phyloP scores from a whole-genome alignment of 2,329 filamentous ascomycete genomes.

The Sclerotinia minor region DNA sequence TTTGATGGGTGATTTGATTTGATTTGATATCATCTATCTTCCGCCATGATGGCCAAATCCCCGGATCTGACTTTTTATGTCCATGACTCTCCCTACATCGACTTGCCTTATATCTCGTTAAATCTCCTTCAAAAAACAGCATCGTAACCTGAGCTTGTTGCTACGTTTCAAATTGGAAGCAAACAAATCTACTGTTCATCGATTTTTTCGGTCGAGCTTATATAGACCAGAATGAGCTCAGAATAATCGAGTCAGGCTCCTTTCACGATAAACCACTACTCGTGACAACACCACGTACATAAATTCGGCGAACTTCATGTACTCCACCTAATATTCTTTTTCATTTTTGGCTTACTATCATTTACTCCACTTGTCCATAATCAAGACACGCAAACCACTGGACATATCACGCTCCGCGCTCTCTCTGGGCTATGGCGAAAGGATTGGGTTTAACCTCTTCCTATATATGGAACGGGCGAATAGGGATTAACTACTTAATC shows the following conservation, averaged over 20 bases:
- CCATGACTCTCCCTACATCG: background rate
- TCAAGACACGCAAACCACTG: slow-evolving; percentile 5
- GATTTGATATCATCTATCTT: background rate
- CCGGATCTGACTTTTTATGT: background rate
- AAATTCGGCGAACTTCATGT: background rate
- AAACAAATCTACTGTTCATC: background rate
- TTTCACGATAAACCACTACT: background rate
- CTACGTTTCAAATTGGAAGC: background rate
- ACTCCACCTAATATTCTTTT: background rate
- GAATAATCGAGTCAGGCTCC: background rate
- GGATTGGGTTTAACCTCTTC: background rate
- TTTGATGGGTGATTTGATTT: slow-evolving; percentile 16
- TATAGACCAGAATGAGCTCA: background rate
- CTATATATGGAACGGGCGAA: background rate
- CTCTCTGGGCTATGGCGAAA: background rate
- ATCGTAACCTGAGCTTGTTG: background rate
- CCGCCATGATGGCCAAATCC: background rate
- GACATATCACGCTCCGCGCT: slow-evolving; percentile 5
- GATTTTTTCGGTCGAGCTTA: background rate
- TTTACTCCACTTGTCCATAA: slow-evolving; percentile 11
- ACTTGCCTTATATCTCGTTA: background rate
- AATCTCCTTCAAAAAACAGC: background rate
- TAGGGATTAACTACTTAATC: background rate
- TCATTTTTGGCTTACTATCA: background rate
- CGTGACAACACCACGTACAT: background rate